These are phyloP conservation scores for Puccinia polysora DNA, from an alignment of 1,284 basidiomycete genomes.

Conservation along the genomic window DNA sequence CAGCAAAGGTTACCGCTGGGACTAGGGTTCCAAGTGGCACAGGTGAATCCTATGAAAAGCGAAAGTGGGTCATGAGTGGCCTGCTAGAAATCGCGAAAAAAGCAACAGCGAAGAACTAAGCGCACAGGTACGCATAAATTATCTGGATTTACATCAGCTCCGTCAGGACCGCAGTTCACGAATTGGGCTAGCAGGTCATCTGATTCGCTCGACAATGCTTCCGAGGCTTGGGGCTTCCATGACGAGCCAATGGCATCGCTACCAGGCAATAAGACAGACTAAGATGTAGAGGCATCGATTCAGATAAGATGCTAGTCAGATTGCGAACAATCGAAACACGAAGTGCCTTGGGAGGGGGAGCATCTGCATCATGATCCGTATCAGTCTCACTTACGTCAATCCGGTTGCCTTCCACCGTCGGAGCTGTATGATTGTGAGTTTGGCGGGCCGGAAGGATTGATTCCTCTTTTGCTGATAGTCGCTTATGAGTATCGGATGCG, in stretches of 20 bases:
- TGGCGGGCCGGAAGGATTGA: background rate
- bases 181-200: slow-evolving; percentile 15
- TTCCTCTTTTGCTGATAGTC: background rate
- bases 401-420: background rate
- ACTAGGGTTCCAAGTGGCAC: background rate
- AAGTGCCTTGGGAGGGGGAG: background rate
- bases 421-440: background rate
- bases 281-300: background rate
- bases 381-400: background rate
- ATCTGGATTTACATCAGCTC: background rate
- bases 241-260: background rate
- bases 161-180: slow-evolving; percentile 1
- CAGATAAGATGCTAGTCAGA: background rate
- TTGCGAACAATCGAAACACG: background rate
- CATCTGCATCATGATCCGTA: background rate
- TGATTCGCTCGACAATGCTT: background rate
- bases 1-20: slow-evolving; percentile 40
- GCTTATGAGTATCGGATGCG: background rate
- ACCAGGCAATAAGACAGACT: background rate
- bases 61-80: background rate
- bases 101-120: slow-evolving; percentile 7
- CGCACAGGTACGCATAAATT: background rate
- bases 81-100: background rate
- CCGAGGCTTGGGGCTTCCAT: background rate
- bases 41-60: slow-evolving; percentile 1